A percentile compares a stretch with the other conserved stretches of the same genome.
Conservation (phyloP, 1,139 yeast genomes). For the Pneumocystis carinii region DNA sequence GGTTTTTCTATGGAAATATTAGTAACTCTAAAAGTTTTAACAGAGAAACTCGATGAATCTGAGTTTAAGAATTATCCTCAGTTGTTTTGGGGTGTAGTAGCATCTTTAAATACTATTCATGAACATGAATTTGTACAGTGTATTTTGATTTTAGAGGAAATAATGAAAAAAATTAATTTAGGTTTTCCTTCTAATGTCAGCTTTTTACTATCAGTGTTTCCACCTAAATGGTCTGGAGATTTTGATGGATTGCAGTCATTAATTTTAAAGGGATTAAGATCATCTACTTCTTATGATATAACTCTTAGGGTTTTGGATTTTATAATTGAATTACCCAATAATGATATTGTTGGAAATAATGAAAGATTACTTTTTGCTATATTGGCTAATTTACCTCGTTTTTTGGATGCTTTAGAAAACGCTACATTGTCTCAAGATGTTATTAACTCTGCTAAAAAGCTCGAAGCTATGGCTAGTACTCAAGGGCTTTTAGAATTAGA, state of each 20-base stretch:
- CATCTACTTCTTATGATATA: slow-evolving; percentile 66
- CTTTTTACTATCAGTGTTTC: slow-evolving; percentile 71
- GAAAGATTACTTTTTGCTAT: slow-evolving; percentile 56
- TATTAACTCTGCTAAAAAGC: slow-evolving; percentile 38
- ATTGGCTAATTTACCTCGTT: slow-evolving; percentile 68
- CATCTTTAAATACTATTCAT: slow-evolving; percentile 76
- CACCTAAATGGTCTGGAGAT: slow-evolving; percentile 89
- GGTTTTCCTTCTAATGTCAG: slow-evolving; percentile 76
- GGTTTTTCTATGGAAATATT: slow-evolving; percentile 95
- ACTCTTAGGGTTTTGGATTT: slow-evolving; percentile 61
- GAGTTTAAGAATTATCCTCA: slow-evolving; percentile 81
- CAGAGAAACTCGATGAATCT: slow-evolving; percentile 67
- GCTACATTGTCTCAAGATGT: slow-evolving; percentile 39
- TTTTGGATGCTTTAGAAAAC: slow-evolving; percentile 59
- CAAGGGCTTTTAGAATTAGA: slow-evolving; percentile 47
- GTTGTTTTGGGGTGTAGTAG: slow-evolving; percentile 89
- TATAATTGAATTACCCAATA: slow-evolving; percentile 49
- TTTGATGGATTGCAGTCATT: slow-evolving; percentile 78
- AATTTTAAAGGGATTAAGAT: slow-evolving; percentile 67
- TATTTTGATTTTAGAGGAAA: slow-evolving; percentile 62
- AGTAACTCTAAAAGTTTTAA: slow-evolving; percentile 85
- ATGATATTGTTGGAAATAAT: slow-evolving; percentile 58
- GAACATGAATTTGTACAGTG: slow-evolving; percentile 89
- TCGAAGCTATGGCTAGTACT: slow-evolving; percentile 47
- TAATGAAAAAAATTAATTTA: slow-evolving; percentile 72